Conservation (phyloP, 805 yeast species). For the Debaryomyces maramus region DNA sequence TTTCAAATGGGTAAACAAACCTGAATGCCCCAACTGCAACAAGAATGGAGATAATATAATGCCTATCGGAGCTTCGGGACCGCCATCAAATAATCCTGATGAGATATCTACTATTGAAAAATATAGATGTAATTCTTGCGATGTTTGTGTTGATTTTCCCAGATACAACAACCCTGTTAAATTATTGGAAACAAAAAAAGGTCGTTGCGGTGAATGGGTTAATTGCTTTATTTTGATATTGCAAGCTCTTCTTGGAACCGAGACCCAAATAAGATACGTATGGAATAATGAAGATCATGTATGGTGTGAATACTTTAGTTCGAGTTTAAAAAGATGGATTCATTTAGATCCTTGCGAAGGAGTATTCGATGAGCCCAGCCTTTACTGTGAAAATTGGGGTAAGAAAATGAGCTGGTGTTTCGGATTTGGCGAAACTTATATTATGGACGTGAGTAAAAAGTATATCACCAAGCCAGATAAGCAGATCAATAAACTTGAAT, state of each 20-base stretch:
- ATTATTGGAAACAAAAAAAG: constrained; percentile 60
- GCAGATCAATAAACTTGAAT: constrained; percentile 41
- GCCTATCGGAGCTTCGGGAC: constrained; percentile 37
- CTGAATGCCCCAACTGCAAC: constrained; percentile 58
- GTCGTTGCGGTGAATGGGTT: constrained; percentile 97
- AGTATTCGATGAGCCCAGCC: constrained; percentile 75
- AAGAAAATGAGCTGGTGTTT: constrained; percentile 88
- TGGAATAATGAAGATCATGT: constrained; percentile 95
- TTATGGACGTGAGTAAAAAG: constrained; percentile 66
- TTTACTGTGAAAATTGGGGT: constrained; percentile 87
- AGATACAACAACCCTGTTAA: constrained; percentile 69
- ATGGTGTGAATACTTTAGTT: constrained; percentile 89
- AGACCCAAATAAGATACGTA: constrained; percentile 52
- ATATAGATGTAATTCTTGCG: constrained; percentile 60
- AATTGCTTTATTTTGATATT: constrained; percentile 74
- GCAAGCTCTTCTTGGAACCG: constrained; percentile 55
- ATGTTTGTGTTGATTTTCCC: constrained; percentile 57
- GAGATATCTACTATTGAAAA: constrained; percentile 61
- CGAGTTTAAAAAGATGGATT: constrained; percentile 64
- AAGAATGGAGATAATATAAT: constrained; percentile 38
- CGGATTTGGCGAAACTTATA: constrained; percentile 63
- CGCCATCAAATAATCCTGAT: constrained; percentile 34
- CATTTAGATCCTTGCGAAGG: constrained; percentile 90
- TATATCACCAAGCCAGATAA: constrained; percentile 49
- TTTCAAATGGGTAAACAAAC: constrained; percentile 80